Evolutionary conservation across 2,329 filamentous ascomycete species (phyloP), one percentile per base, ranked within the genome.

Genomic region (Nemania abortiva): DNA sequence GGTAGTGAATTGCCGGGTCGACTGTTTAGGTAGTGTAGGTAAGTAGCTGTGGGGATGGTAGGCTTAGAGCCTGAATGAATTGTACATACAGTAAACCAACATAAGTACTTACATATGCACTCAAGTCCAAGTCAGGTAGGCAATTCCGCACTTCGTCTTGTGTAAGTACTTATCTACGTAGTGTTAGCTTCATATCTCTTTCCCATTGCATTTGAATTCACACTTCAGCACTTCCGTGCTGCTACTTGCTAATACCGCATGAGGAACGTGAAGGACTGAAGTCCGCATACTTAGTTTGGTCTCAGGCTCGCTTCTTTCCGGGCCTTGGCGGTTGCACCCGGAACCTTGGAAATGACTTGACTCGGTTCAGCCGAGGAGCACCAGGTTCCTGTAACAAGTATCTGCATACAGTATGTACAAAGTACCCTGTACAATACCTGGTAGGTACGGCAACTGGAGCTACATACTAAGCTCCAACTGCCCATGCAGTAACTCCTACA

Each of bases 291-390:
- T n/a, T n/a, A n/a, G n/a, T n/a, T n/a, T n/a, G n/a, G n/a, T n/a
- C n/a, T n/a, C n/a, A n/a, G 47, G 47, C 47, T 47, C 47, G 47
- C 47, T 50, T 50, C 47, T 50, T 27, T 50, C 47, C 24, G 20
- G 22, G 3, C 2, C 47, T 50, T 50, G 47, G 47, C 47, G 24
- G 47, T 50, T 11, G 20, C 7, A 24, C 7, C 47, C 47, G 47
- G 47, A 15, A 24, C 47, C 47, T 27, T 50, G 47, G 47, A 50
- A 50, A 50, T n/a, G 24, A 18, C 10, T 50, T 50, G n/a, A n/a
- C n/a, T n/a, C n/a, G 22, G 20, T 27, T 24, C 20, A n/a, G 13
- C 15, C n/a, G 18, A n/a, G 3, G 15, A 47, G 42, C 42, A 47
- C 42, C 18, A 15, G 42, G 15, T 47, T 47, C 13, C 15, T 7